These are phyloP conservation scores for Termitomyces eurrhizus DNA, from an alignment of 768 basidiomycete genomes.

Conservation along the genomic window DNA sequence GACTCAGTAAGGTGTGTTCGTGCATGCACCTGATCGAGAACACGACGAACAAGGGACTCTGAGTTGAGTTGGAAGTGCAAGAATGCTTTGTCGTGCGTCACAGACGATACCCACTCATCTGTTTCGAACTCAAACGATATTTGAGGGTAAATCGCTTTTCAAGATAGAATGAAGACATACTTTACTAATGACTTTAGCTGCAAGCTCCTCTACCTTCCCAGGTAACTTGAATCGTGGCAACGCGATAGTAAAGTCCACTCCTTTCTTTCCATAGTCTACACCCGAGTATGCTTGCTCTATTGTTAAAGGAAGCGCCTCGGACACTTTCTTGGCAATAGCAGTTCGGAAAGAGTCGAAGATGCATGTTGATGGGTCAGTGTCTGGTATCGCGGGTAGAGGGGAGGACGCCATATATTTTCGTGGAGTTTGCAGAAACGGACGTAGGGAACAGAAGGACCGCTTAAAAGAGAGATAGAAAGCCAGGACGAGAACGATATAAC, in stretches of 20 bases:
- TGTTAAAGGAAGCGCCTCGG: constrained; percentile 63
- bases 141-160: background rate
- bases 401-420: constrained; percentile 24
- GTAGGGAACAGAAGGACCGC: constrained; percentile 12
- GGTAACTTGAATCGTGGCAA: constrained; percentile 87
- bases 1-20: constrained; percentile 62
- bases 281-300: constrained; percentile 79
- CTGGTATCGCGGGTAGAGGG: constrained; percentile 29
- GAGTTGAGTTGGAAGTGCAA: constrained; percentile 77
- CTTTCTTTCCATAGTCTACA: constrained; percentile 90
- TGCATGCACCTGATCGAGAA: constrained; percentile 72
- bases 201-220: constrained; percentile 78
- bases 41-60: constrained; percentile 54
- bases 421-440: constrained; percentile 1
- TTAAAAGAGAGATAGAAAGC: constrained; percentile 18
- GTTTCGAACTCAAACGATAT: constrained; percentile 64
- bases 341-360: constrained; percentile 76
- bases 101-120: constrained; percentile 71
- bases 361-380: constrained; percentile 60
- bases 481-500: constrained; percentile 13
- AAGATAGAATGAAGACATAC: constrained; percentile 40
- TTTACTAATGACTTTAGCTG: constrained; percentile 65
- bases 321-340: constrained; percentile 72
- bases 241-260: constrained; percentile 89
- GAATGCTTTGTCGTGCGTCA: constrained; percentile 73